Conservation (phyloP, 192 early-diverging fungal genomes). For the Backusella tuberculispora region DNA sequence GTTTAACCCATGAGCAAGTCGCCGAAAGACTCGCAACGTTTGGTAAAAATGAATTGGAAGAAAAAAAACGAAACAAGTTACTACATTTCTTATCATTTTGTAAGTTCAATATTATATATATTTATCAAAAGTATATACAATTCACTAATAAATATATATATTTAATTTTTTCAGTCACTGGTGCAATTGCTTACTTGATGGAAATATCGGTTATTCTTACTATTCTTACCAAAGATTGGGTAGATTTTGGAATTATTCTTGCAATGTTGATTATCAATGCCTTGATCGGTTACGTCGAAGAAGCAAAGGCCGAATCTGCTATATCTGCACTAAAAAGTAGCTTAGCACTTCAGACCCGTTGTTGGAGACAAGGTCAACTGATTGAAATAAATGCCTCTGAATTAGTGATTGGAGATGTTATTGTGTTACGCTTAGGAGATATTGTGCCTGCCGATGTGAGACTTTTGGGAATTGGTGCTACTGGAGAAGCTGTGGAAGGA, state of each 20-base stretch:
- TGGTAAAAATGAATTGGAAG: conserved; percentile 61
- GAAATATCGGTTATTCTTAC: conserved; percentile 60
- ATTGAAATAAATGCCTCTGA: conserved; percentile 51
- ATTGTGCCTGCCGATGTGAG: conserved; percentile 76
- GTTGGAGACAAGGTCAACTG: conserved; percentile 60
- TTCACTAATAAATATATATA: conserved; percentile 26
- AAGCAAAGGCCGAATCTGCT: conserved; percentile 72
- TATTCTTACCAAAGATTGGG: conserved; percentile 60
- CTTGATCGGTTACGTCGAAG: conserved; percentile 72
- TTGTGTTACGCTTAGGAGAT: conserved; percentile 73
- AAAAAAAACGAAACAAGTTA: conserved; percentile 48
- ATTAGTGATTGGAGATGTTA: conserved; percentile 75
- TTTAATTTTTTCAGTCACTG: conserved; percentile 50
- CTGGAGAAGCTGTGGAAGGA: conserved; percentile 55
- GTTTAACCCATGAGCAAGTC: conserved; percentile 61
- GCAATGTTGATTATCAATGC: conserved; percentile 67
- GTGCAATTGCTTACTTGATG: conserved; percentile 70
- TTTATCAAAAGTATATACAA: background rate
- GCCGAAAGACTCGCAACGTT: conserved; percentile 54
- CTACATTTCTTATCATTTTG: conserved; percentile 53
- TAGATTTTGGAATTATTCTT: conserved; percentile 64
- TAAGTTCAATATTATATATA: conserved; percentile 36
- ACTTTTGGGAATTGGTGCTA: conserved; percentile 53
- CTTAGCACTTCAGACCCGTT: conserved; percentile 65
- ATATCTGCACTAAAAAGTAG: conserved; percentile 73